Percentiles rank a stretch among this genome's conserved stretches.
Evolutionary conservation across 2,329 filamentous ascomycete genomes (phyloP).

Genomic region (Ilyonectria robusta): DNA sequence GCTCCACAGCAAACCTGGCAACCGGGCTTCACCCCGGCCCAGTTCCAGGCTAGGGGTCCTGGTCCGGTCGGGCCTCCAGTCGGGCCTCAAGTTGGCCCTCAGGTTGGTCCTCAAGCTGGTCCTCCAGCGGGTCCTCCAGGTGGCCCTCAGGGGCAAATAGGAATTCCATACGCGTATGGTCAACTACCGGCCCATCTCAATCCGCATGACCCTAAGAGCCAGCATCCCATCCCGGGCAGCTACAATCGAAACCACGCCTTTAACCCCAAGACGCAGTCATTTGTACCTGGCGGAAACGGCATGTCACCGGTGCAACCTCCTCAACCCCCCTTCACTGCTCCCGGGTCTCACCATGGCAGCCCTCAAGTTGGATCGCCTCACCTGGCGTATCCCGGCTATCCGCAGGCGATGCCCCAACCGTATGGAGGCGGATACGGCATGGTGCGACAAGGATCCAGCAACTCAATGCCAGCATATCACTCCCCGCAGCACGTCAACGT

Average conservation of each 20-base stretch:
- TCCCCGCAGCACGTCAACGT: constrained; percentile 49
- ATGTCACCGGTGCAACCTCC: constrained; percentile 65
- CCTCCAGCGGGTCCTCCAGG: constrained; percentile 32
- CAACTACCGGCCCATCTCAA: constrained; percentile 81
- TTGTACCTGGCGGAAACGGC: constrained; percentile 76
- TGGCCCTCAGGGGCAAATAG: constrained; percentile 49
- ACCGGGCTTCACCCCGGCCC: constrained; percentile 50
- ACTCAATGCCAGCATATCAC: constrained; percentile 67
- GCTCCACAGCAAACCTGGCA: constrained; percentile 56
- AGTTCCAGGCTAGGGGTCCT: constrained; percentile 50
- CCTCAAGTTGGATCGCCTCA: constrained; percentile 68
- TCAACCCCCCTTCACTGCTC: constrained; percentile 63
- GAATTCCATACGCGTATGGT: constrained; percentile 80
- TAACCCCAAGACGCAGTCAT: constrained; percentile 94
- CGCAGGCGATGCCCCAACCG: constrained; percentile 61
- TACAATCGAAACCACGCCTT: constrained; percentile 85
- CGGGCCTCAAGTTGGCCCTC: constrained; percentile 43
- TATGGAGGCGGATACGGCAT: constrained; percentile 68
- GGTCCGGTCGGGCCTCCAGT: constrained; percentile 27
- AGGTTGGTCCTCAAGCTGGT: neutral
- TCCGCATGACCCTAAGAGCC: constrained; percentile 79
- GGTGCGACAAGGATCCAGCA: constrained; percentile 70
- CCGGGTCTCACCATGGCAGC: constrained; percentile 66
- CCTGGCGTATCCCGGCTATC: constrained; percentile 64
- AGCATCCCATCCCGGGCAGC: constrained; percentile 88